Base-by-base conservation (phyloP, 257 asterid species). In the Ilex asprella region DNA sequence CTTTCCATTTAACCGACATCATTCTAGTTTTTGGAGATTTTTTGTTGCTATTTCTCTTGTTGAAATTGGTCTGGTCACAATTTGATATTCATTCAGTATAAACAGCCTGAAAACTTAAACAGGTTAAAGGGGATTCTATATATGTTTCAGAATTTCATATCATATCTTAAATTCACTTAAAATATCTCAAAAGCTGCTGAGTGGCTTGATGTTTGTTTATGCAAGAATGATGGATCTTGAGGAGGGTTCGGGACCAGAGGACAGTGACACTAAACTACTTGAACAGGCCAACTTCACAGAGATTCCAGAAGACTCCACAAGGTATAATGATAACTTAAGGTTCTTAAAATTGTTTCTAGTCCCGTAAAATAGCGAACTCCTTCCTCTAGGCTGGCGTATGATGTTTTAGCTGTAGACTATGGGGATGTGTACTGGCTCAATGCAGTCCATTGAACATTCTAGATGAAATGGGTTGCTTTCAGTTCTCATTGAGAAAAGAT, bases 241-340 rank as follows among this genome's bases (percentile, higher is more conserved):
- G 79, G 96, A 91, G 81, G 95, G 95, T 65, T 72, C 94, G 1
- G 96, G 96, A 44, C 76, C 86, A 44, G 96, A 86, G 75, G 84
- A 86, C 39, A 75, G 67, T 32, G 98, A 88, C 30, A 39, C 74
- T 29, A 75, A 81, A 65, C 65, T 91, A 65, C 87, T 91, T 63
- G 56, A 78, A 61, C 68, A 61, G 39, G 79, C 76, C 67, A 41
- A 57, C 55, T 54, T 29, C 2, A 12, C 47, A 21, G 82, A 78
- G 71, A 61, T 14, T 54, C 9, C 66, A 16, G 79, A 61, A 51
- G 64, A 69, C 30, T 55, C 61, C 55, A 47, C 49, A 60, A 78
- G 91, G 94, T 89, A 76, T 5, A 3, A 12, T 50, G 30, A 35
- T 12, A 32, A 30, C 47, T 43, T 7, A 7, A 5, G 50, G 14